Conservation (phyloP, 371 early-diverging fungal species). For the Chytridiales sp. region DNA sequence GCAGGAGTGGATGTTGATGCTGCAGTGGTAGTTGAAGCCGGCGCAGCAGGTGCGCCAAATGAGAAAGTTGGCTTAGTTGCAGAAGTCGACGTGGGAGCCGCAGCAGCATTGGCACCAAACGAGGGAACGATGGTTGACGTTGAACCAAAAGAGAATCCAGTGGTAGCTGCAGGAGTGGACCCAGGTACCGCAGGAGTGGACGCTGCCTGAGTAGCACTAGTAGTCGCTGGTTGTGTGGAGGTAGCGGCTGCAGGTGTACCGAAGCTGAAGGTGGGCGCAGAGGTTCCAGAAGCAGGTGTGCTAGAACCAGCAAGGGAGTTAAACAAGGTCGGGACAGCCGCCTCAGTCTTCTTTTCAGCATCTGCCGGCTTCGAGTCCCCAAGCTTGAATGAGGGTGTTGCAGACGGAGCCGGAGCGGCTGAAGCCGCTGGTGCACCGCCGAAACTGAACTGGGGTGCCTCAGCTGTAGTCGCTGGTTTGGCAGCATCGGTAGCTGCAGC, state of each 20-base stretch:
- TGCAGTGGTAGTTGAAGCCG: neutral
- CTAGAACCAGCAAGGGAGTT: neutral
- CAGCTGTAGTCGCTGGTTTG: neutral
- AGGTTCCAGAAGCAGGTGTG: neutral
- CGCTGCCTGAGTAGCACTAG: too few species aligned
- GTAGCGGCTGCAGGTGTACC: neutral
- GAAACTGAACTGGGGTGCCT: constrained; percentile 2
- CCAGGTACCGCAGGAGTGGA: too few species aligned
- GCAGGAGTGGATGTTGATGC: constrained; percentile 1
- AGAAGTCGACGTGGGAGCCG: neutral
- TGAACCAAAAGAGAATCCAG: constrained; percentile 6
- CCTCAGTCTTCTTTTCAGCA: too few species aligned
- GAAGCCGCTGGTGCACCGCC: neutral
- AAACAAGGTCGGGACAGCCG: constrained; percentile 2
- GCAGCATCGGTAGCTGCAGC: neutral
- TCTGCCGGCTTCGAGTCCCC: too few species aligned
- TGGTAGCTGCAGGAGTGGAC: neutral
- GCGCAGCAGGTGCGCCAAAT: neutral
- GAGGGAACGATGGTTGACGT: too few species aligned
- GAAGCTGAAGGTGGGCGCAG: constrained; percentile 3
- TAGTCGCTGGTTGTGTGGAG: too few species aligned
- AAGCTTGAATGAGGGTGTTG: too few species aligned
- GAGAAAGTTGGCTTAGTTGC: too few species aligned
- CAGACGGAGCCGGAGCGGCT: neutral
- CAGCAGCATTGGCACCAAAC: neutral